These are phyloP conservation scores for Saccharomycopsis crataegensis DNA, from an alignment of 1,139 yeast species.

Conservation along the genomic window DNA sequence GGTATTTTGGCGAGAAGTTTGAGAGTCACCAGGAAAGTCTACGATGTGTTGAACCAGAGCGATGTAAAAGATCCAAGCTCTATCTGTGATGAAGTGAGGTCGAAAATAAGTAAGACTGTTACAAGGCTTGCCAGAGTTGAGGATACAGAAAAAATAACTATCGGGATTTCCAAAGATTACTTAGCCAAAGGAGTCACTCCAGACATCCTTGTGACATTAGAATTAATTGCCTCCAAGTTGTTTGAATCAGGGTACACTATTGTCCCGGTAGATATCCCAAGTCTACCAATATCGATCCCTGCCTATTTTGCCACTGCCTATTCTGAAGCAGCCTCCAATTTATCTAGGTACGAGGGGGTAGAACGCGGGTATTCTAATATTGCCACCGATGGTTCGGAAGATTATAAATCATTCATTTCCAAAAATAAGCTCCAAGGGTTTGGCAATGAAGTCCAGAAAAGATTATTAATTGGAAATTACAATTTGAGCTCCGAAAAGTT, in stretches of 20 bases:
- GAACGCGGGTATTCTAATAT: conserved; percentile 52
- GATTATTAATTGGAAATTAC: conserved; percentile 81
- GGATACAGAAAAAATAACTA: conserved; percentile 28
- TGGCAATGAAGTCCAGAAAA: conserved; percentile 75
- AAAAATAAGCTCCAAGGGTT: conserved; percentile 59
- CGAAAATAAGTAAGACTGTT: neutral
- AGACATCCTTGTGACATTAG: conserved; percentile 42
- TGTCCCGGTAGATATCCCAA: conserved; percentile 60
- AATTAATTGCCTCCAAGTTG: conserved; percentile 36
- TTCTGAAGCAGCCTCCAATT: conserved; percentile 90
- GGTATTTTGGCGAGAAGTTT: conserved; percentile 63
- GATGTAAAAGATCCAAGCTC: conserved; percentile 83
- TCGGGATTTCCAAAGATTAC: conserved; percentile 73
- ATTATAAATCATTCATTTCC: conserved; percentile 37
- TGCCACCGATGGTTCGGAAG: conserved; percentile 27
- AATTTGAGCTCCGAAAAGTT: conserved; percentile 65
- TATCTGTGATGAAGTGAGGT: conserved; percentile 30
- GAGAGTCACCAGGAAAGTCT: conserved; percentile 41
- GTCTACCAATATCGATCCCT: conserved; percentile 61
- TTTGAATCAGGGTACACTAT: conserved; percentile 47
- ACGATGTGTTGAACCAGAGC: conserved; percentile 43
- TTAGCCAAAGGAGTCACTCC: conserved; percentile 47
- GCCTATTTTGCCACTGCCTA: conserved; percentile 84
- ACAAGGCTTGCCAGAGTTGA: conserved; percentile 10
- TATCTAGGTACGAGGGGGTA: conserved; percentile 84